A percentile compares a stretch with the other conserved stretches of the same genome.
phyloP scores from a whole-genome alignment of 257 asterid species.

The Solanum bulbocastanum region DNA sequence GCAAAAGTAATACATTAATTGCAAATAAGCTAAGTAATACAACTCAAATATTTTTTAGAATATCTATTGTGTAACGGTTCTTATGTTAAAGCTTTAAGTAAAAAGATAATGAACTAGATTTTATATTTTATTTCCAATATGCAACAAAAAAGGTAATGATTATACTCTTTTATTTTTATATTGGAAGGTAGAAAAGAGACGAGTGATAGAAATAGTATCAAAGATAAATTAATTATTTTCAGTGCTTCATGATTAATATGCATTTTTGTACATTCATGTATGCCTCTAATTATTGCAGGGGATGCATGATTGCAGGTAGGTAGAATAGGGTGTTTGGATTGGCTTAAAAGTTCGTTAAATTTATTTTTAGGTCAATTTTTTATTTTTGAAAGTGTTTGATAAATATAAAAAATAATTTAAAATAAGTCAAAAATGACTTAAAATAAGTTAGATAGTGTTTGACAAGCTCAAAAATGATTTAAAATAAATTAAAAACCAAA shows the following conservation, averaged over 20 bases:
- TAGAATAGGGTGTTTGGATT: not conserved
- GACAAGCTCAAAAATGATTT: too few species aligned
- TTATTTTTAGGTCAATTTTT: too few species aligned
- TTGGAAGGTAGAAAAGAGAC: not conserved
- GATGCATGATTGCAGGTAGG: not conserved
- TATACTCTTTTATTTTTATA: not conserved
- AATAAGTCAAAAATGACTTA: too few species aligned
- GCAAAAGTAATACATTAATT: too few species aligned
- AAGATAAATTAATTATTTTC: not conserved
- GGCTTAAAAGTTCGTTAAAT: fast-evolving
- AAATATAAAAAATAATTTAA: too few species aligned
- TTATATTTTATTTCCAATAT: not conserved
- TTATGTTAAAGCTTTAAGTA: too few species aligned
- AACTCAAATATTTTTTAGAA: not conserved
- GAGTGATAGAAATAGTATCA: not conserved
- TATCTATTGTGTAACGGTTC: not conserved
- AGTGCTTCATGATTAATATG: not conserved
- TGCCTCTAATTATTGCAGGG: not conserved
- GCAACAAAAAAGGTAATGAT: not conserved
- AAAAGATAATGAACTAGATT: not conserved
- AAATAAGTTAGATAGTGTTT: too few species aligned
- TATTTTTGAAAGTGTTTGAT: fast-evolving
- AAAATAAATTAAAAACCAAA: too few species aligned
- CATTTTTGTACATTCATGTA: not conserved
- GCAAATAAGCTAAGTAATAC: not conserved